A percentile compares a stretch with the other conserved stretches of the same genome.
Evolutionary conservation across 2,329 filamentous ascomycete genomes (phyloP).

Genomic region (Grosmannia serpens): DNA sequence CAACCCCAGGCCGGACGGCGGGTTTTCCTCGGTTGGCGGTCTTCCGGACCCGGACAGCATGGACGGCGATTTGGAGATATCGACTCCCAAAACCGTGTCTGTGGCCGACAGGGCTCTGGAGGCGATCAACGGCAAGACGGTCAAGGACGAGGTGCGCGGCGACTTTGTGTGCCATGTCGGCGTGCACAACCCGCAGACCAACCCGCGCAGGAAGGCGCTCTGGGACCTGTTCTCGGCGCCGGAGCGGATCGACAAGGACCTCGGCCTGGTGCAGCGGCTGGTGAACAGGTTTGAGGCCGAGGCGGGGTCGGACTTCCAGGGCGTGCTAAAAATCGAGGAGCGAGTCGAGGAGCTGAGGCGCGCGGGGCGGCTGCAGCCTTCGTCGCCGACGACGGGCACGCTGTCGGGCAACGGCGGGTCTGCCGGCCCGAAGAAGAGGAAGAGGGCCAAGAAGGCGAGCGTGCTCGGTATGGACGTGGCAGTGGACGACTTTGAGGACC

Average conservation of each 20-base stretch:
- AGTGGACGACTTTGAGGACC: conserved; percentile 53
- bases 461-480: conserved; percentile 49
- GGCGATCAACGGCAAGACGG: conserved; percentile 94
- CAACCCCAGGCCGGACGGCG: conserved; percentile 58
- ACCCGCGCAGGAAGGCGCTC: conserved; percentile 84
- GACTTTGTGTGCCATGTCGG: conserved; percentile 98
- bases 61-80: conserved; percentile 44
- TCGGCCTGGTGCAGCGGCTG: conserved; percentile 70
- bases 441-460: conserved; percentile 50
- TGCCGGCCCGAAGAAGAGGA: conserved; percentile 18
- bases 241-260: conserved; percentile 83
- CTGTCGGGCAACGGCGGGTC: not conserved
- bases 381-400: conserved; percentile 30
- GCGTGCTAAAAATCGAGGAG: conserved; percentile 70
- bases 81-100: conserved; percentile 36
- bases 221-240: conserved; percentile 96
- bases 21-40: not conserved
- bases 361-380: conserved; percentile 60
- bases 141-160: conserved; percentile 84
- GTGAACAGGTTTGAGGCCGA: conserved; percentile 78
- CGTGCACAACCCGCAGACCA: conserved; percentile 78
- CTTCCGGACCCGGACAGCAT: conserved; percentile 42
- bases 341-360: conserved; percentile 70
- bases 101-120: conserved; percentile 81
- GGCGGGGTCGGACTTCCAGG: conserved; percentile 66